These are phyloP conservation scores for Meyerozyma guilliermondii DNA, from an alignment of 1,139 yeast genomes.

Conservation along the genomic window DNA sequence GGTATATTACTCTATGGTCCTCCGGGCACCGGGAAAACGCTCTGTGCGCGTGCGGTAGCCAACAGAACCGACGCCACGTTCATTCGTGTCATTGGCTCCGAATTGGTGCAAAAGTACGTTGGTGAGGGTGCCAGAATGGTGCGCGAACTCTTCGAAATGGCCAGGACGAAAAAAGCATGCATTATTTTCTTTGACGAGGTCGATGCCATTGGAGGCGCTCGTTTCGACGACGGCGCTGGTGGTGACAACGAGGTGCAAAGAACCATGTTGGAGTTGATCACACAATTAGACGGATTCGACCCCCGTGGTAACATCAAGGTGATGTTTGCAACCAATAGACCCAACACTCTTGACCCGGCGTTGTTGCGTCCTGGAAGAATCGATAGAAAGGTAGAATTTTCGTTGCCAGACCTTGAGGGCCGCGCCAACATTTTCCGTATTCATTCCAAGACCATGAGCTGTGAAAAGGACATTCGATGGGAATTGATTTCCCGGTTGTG, in stretches of 20 bases:
- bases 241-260: constrained; percentile 99
- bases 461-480: constrained; percentile 97
- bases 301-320: constrained; percentile 98
- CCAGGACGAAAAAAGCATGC: constrained; percentile 95
- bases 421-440: constrained; percentile 95
- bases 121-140: constrained; percentile 99
- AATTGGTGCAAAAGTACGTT: constrained; percentile 93
- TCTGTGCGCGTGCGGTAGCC: constrained; percentile 98
- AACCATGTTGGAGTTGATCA: constrained; percentile 96
- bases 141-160: constrained; percentile 96
- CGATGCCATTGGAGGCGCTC: constrained; percentile 98
- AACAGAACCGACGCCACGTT: constrained; percentile 98
- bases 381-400: constrained; percentile 96
- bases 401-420: constrained; percentile 94
- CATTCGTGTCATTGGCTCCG: constrained; percentile 96
- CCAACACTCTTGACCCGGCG: constrained; percentile 97
- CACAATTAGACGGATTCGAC: constrained; percentile 96
- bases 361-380: constrained; percentile 96
- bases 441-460: constrained; percentile 96
- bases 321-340: constrained; percentile 98
- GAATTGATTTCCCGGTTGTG: constrained; percentile 94
- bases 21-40: constrained; percentile 97
- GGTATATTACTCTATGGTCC: constrained; percentile 96
- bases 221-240: constrained; percentile 99
- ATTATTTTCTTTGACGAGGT: constrained; percentile 95